Percentiles rank a stretch among this genome's conserved stretches.
Conservation (phyloP, 2,329 filamentous ascomycete species). For the Helicocarpus griseus region DNA sequence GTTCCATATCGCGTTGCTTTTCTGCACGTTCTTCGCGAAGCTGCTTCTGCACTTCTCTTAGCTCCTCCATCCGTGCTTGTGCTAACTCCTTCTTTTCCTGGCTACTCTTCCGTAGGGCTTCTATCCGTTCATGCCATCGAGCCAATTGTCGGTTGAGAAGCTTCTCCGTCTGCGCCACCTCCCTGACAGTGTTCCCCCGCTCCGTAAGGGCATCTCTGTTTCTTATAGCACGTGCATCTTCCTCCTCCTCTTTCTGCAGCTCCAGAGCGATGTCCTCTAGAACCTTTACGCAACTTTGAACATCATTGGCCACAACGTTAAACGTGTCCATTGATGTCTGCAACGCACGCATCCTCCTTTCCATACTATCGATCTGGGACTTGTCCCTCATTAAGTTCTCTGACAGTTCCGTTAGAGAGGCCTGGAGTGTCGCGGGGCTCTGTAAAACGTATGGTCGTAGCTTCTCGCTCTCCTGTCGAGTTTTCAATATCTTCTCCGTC, state of each 20-base stretch:
- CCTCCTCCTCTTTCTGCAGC: conserved; percentile 82
- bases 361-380: conserved; percentile 73
- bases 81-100: conserved; percentile 72
- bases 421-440: conserved; percentile 73
- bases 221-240: conserved; percentile 65
- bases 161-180: conserved; percentile 81
- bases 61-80: conserved; percentile 80
- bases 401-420: conserved; percentile 69
- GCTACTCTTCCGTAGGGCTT: conserved; percentile 70
- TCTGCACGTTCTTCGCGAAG: conserved; percentile 76
- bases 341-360: conserved; percentile 76
- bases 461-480: conserved; percentile 79
- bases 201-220: conserved; percentile 84
- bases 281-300: conserved; percentile 77
- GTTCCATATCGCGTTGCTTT: conserved; percentile 86
- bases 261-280: conserved; percentile 82
- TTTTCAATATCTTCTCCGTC: conserved; percentile 46
- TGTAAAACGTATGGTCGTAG: conserved; percentile 86
- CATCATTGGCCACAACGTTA: conserved; percentile 70
- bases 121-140: conserved; percentile 79
- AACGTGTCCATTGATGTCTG: conserved; percentile 92
- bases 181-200: conserved; percentile 76
- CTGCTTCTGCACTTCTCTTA: conserved; percentile 67
- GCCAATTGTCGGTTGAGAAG: conserved; percentile 73
- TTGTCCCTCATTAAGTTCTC: conserved; percentile 71